Evolutionary conservation across 2,329 filamentous ascomycete genomes (phyloP).

Genomic region (Penicillium nordicum): DNA sequence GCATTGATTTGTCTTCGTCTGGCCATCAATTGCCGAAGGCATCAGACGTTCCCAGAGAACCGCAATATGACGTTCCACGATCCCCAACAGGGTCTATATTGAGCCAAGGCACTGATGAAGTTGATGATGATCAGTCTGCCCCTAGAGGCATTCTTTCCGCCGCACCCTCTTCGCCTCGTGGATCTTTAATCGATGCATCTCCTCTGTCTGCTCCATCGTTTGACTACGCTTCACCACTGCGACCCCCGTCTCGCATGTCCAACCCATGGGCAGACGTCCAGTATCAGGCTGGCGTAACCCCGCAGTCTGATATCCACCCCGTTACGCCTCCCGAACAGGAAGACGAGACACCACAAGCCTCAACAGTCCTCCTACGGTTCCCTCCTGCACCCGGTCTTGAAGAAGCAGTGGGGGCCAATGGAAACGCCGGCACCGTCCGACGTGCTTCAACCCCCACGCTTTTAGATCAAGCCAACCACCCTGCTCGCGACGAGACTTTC

Average conservation of each 20-base stretch:
- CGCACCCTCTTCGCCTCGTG: conserved; percentile 30
- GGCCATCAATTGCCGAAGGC: conserved; percentile 19
- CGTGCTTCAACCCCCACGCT: conserved; percentile 21
- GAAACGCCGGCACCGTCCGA: conserved; percentile 11
- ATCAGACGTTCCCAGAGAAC: conserved; percentile 11
- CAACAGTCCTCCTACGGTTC: conserved; percentile 39
- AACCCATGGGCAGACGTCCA: conserved; percentile 40
- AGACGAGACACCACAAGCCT: conserved; percentile 19
- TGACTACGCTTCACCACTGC: conserved; percentile 29
- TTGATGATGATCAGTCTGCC: conserved; percentile 34
- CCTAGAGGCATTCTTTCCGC: conserved; percentile 34
- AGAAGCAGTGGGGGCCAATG: conserved; percentile 17
- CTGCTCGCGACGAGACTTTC: conserved; percentile 26
- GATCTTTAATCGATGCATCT: conserved; percentile 33
- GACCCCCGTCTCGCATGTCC: conserved; percentile 34
- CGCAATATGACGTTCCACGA: conserved; percentile 17
- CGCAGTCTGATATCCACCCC: conserved; percentile 26
- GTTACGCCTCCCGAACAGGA: conserved; percentile 27
- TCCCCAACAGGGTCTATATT: conserved; percentile 36
- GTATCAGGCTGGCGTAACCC: conserved; percentile 13
- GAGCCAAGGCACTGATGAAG: conserved; percentile 30
- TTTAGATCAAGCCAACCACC: conserved; percentile 16
- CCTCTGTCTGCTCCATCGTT: conserved; percentile 28
- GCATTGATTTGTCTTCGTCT: conserved; percentile 31
- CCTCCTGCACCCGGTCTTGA: conserved; percentile 39